Base-by-base conservation (phyloP, 805 yeast species). In the Ogataea siamensis region DNA sequence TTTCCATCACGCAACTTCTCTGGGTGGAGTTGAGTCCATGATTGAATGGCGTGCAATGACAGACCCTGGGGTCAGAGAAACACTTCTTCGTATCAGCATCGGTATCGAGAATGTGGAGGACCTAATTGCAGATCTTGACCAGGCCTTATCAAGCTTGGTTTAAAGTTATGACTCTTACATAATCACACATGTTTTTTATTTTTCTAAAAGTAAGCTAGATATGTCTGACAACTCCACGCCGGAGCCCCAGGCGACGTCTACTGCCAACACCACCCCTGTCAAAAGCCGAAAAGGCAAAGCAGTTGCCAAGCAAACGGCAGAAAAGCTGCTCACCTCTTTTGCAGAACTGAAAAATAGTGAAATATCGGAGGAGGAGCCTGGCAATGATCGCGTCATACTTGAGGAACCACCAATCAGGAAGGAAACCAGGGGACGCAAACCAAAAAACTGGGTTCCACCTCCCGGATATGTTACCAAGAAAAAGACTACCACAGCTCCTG, bases 1-100 rank as follows among this genome's bases (percentile, higher is more conserved):
- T 46, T 87, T 88, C 66, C 83, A 81, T 50, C 98, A 89, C 62
- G 95, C 96, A 4, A 88, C 96, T 0, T 87, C 96, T 2, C 67
- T 91, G 18, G 97, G 97, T 26, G 96, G 97, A 15, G 86, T 84
- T 10, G 97, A 91, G 62, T 83, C 94, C 31, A 66, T 88, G 54
- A 78, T 89, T 40, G 97, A 89, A 62, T 87, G 96, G 95, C 76
- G 96, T 55, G 81, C 87, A 0, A 55, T 89, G 63, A 73, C 83
- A 16, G 91, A 87, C 55, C 57, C 73, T 2, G 47, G 63, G 4
- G 82, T 80, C 10, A 67, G 73, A 14, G 71, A 74, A 15, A 71
- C 74, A 1, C 58, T 87, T 32, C 60, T 89, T 27, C 73, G 97
- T 60, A 64, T 89, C 5, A 84, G 95, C 43, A 69, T 84, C 29